Base-by-base conservation (phyloP, 2,329 filamentous ascomycete species). In the Ambrosiella cleistominuta region DNA sequence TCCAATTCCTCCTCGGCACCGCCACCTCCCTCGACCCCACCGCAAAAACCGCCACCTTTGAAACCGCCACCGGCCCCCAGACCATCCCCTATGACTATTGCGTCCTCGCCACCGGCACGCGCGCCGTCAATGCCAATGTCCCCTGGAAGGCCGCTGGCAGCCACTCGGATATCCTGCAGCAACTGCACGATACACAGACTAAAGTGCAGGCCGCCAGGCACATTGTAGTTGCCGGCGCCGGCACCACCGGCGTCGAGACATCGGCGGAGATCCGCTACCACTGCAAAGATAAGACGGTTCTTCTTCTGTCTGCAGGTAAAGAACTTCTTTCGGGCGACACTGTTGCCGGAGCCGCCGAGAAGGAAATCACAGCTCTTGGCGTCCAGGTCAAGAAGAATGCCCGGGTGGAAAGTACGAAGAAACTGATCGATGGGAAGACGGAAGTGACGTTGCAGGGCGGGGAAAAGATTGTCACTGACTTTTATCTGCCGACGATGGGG, bases 401-500 rank as follows among this genome's bases (percentile, higher is more conserved):
- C 1, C 70, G 70, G 49, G 74, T 79, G 13, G 64, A 66, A 1
- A 64, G 64, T 1, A 63, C 69, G 15, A 64, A 64, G n/a, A 62
- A 64, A 2, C 63, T 70, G 44, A 61, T 65, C n/a, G 69, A 71
- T 60, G 75, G 73, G 59, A 73, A 72, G 66, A 77, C 74, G 2
- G 71, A 75, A 63, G 69, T 82, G 17, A 65, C 65, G 42, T 70
- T 82, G 7, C 67, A 68, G 39, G 68, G 67, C 60, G 75, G 75
- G 61, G 70, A 74, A 61, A 74, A 66, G 54, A 63, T 81, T 60
- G 62, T 68, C 7, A 78, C 77, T 1, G 79, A 82, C 63, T 61
- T 78, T n/a, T 79, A 79, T 66, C 68, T 82, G 27, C 73, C 78
- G 5, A 78, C 78, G 3, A 73, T 75, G 63, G 80, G 80, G 38